phyloP scores from a whole-genome alignment of 306 rosid species.

The Medicago arabica region DNA sequence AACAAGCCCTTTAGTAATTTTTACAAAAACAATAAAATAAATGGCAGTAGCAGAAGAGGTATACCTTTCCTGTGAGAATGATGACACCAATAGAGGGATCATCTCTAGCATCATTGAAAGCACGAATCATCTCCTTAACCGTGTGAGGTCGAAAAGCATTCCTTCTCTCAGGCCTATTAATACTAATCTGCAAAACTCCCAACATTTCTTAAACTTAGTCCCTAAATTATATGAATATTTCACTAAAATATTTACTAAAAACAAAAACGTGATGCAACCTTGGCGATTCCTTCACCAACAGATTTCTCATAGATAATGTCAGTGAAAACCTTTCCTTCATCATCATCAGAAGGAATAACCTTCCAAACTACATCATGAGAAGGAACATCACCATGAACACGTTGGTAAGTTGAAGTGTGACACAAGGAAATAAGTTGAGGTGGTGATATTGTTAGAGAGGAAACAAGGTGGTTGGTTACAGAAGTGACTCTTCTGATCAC shows the following conservation, averaged over 20 bases:
- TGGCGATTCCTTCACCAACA: constrained; percentile 81
- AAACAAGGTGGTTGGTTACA: constrained; percentile 59
- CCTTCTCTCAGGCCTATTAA: constrained; percentile 78
- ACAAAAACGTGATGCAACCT: constrained; percentile 43
- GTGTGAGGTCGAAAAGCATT: constrained; percentile 88
- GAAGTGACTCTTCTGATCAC: constrained; percentile 65
- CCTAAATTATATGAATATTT: not conserved
- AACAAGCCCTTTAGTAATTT: not conserved
- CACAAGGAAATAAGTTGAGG: constrained; percentile 15
- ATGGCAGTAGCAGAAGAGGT: not conserved
- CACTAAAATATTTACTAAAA: not conserved
- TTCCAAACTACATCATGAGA: constrained; percentile 67
- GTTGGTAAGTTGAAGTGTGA: constrained; percentile 54
- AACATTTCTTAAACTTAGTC: not conserved
- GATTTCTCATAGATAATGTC: constrained; percentile 85
- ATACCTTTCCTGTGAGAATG: constrained; percentile 81
- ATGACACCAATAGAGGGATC: constrained; percentile 81
- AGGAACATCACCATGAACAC: constrained; percentile 72
- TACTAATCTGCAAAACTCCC: constrained; percentile 61
- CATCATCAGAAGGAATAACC: constrained; percentile 43
- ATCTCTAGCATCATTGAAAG: constrained; percentile 80
- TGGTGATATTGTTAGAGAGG: constrained; percentile 19
- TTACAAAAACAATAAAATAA: not conserved
- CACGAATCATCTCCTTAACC: constrained; percentile 76
- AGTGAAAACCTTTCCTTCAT: constrained; percentile 58